Evolutionary conservation across 2,329 filamentous ascomycete genomes (phyloP).

Genomic region (Intubia oerlemansii): DNA sequence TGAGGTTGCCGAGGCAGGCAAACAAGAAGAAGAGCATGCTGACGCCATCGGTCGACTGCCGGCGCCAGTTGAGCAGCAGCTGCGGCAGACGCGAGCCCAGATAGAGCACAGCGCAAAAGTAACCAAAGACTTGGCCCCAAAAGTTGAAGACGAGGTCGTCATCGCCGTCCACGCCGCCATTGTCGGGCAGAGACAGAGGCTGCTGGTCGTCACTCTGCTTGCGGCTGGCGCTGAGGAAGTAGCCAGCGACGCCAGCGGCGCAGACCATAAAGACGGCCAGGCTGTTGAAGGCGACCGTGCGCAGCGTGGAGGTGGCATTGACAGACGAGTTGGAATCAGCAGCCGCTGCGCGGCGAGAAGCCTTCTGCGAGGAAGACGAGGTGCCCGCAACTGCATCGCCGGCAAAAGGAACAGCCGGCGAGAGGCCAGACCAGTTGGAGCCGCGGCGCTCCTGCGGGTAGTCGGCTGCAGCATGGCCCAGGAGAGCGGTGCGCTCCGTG

Average conservation of each 20-base stretch:
- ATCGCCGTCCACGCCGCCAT: conserved; percentile 6
- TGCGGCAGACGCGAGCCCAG: conserved; percentile 80
- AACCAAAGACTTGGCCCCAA: conserved; percentile 80
- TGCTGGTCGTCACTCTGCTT: too few species aligned
- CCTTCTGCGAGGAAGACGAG: background rate
- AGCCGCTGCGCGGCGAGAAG: background rate
- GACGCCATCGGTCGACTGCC: conserved; percentile 84
- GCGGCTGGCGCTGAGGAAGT: conserved; percentile 47
- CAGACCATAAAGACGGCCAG: conserved; percentile 64
- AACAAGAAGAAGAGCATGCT: conserved; percentile 93
- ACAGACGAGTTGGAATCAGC: conserved; percentile 12
- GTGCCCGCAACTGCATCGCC: background rate
- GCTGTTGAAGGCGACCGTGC: conserved; percentile 49
- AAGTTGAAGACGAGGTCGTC: conserved; percentile 43
- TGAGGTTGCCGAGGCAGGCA: conserved; percentile 85
- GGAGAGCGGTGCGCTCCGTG: conserved; percentile 30
- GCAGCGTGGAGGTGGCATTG: conserved; percentile 24
- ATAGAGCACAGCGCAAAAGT: conserved; percentile 75
- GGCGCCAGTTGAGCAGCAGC: conserved; percentile 73
- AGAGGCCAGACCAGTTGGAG: conserved; percentile 43
- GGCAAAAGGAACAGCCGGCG: conserved; percentile 51
- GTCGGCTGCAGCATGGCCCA: too few species aligned
- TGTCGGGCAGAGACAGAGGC: too few species aligned
- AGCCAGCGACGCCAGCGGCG: conserved; percentile 63
- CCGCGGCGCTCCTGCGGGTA: conserved; percentile 26